Percentiles rank a stretch among this genome's conserved stretches.
Conservation (phyloP, 306 rosid genomes). For the Vigna reflexopilosa region DNA sequence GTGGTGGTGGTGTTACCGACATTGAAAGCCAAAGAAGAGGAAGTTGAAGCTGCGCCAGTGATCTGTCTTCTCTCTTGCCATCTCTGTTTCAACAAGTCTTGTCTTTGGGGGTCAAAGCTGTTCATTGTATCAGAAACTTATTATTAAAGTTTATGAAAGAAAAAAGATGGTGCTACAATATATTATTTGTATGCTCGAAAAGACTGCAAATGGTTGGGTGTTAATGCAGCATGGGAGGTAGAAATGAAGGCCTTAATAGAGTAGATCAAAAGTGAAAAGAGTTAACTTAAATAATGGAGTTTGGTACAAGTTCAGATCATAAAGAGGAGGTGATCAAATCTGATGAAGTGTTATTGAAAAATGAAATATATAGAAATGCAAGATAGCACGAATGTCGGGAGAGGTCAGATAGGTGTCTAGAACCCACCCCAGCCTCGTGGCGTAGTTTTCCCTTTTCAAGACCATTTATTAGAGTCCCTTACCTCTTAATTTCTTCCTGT, state of each 20-base stretch:
- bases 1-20: constrained; percentile 8
- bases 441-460: constrained; percentile 45
- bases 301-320: constrained; percentile 42
- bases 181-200: no score
- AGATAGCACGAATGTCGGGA: constrained; percentile 65
- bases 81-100: constrained; percentile 62
- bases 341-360: constrained; percentile 39
- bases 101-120: constrained; percentile 59
- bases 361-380: background rate
- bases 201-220: background rate
- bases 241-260: constrained; percentile 10
- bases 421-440: constrained; percentile 50
- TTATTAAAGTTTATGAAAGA: background rate
- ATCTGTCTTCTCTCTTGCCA: constrained; percentile 59
- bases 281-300: constrained; percentile 13
- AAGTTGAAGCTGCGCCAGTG: constrained; percentile 46
- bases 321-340: constrained; percentile 22
- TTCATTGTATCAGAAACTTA: constrained; percentile 47
- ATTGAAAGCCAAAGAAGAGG: constrained; percentile 42
- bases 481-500: constrained; percentile 37
- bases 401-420: constrained; percentile 54
- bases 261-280: background rate
- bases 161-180: background rate
- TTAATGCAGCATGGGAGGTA: constrained; percentile 37
- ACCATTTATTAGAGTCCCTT: constrained; percentile 31